A percentile compares a stretch with the other conserved stretches of the same genome.
phyloP scores from a whole-genome alignment of 495 filamentous ascomycete genomes.

The Bacidia gigantensis region DNA sequence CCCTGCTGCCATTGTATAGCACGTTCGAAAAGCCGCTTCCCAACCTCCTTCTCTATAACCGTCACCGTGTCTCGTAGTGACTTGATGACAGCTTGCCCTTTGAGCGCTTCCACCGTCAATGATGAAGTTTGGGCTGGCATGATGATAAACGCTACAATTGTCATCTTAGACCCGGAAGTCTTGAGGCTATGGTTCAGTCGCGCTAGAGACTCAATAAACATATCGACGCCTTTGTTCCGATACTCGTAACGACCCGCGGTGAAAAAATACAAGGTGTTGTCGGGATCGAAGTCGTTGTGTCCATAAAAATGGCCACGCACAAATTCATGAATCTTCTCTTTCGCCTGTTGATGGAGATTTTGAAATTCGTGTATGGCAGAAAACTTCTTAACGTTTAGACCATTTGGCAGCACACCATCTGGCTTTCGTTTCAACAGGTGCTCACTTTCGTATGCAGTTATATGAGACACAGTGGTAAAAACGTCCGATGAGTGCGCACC shows the following conservation, averaged over 20 bases:
- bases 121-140: conserved; percentile 98
- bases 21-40: conserved; percentile 86
- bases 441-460: conserved; percentile 95
- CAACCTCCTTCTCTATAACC: conserved; percentile 78
- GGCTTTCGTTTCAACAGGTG: conserved; percentile 96
- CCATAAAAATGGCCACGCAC: conserved; percentile 97
- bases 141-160: conserved; percentile 97
- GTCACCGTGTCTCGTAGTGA: conserved; percentile 84
- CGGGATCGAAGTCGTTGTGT: conserved; percentile 89
- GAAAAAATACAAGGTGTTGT: conserved; percentile 97
- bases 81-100: conserved; percentile 95
- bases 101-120: conserved; percentile 86
- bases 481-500: conserved; percentile 86
- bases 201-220: conserved; percentile 95
- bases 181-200: conserved; percentile 91
- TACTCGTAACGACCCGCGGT: conserved; percentile 95
- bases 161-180: conserved; percentile 69
- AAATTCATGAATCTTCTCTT: conserved; percentile 96
- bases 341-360: conserved; percentile 88
- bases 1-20: conserved; percentile 91
- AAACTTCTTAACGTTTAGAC: conserved; percentile 97
- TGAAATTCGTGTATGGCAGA: conserved; percentile 98
- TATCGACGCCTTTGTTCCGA: conserved; percentile 95
- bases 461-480: conserved; percentile 97
- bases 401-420: conserved; percentile 90